Conservation (phyloP, 352 stramenopile genomes). For the Phytophthora sp. region DNA sequence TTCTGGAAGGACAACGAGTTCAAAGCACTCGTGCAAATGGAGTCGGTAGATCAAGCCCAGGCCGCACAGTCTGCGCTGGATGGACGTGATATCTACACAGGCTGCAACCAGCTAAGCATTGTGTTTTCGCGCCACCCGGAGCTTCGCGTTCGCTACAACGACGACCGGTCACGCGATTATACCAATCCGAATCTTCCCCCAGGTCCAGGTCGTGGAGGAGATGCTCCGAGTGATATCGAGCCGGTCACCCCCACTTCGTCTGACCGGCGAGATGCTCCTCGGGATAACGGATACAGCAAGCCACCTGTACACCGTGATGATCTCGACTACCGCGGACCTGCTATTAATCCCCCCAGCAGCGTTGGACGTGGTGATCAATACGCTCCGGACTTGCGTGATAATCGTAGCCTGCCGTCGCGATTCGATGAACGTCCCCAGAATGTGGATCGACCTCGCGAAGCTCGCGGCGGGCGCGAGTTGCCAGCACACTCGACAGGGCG, state of each 20-base stretch:
- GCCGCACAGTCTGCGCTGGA: constrained; percentile 74
- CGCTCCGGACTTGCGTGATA: constrained; percentile 20
- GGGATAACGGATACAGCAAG: constrained; percentile 28
- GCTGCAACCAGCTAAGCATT: constrained; percentile 84
- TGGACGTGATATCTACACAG: constrained; percentile 86
- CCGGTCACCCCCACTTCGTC: constrained; percentile 2
- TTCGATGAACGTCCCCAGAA: constrained; percentile 30
- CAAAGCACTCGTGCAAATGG: constrained; percentile 83
- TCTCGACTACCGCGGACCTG: constrained; percentile 18
- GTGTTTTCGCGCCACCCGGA: constrained; percentile 77
- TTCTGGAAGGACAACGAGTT: constrained; percentile 88
- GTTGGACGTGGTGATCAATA: constrained; percentile 36
- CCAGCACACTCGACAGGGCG: constrained; percentile 71
- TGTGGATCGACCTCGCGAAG: constrained; percentile 39
- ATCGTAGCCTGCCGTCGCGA: constrained; percentile 24
- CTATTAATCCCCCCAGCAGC: constrained; percentile 11
- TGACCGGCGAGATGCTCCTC: constrained; percentile 25
- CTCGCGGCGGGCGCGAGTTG: constrained; percentile 28
- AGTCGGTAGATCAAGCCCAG: constrained; percentile 73
- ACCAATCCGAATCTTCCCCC: constrained; percentile 76
- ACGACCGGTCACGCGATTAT: constrained; percentile 73
- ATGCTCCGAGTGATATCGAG: constrained; percentile 21
- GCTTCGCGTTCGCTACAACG: constrained; percentile 80
- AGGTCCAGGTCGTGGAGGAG: constrained; percentile 36
- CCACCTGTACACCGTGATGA: constrained; percentile 30